Evolutionary conservation across 2,329 filamentous ascomycete genomes (phyloP), one percentile per base, ranked within the genome.

Genomic region (Colletotrichum sp.): DNA sequence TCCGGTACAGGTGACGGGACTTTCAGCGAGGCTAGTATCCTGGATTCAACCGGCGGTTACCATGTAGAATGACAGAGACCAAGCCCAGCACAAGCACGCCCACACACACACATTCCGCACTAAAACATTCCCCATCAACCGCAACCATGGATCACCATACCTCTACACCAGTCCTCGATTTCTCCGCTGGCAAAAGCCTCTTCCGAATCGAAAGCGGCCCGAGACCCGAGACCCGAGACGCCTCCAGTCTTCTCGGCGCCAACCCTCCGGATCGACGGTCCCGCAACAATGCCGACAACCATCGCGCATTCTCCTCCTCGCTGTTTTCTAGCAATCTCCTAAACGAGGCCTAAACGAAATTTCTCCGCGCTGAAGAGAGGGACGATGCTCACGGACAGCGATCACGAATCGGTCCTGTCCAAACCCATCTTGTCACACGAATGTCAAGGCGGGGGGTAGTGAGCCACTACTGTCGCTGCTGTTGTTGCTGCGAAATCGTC

Each of bases 371-470:
- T 52, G n/a, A 7, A 52, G n/a, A 48, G 38, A 48, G 43, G 4
- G n/a, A 24, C 10, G n/a, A 0, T 1, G 43, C n/a, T 13, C 43
- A 52, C 43, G 43, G 43, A 52, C 43, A 4, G 43, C 0, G 1
- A 21, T 7, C 43, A 52, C 3, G n/a, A 52, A 21, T 52, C 43
- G 43, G 43, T 21, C 43, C 43, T 52, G 43, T 13, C n/a, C 43
- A 52, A 52, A 52, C 6, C 43, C n/a, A 21, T 52, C n/a, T 0
- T 52, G 43, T 52, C 43, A 52, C n/a, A 52, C 43, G 21, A 21
- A 52, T 3, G 43, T 52, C 43, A 52, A 21, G 43, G 43, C 43
- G 43, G 18, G 36, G 7, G 16, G 5, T n/a, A 18, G 9, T n/a
- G 5, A 21, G 38, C 18, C 9, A 18, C 38, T 43, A 12, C 18